Base-by-base conservation (phyloP, 495 filamentous ascomycete species). In the Hypoxylon crocopeplum region DNA sequence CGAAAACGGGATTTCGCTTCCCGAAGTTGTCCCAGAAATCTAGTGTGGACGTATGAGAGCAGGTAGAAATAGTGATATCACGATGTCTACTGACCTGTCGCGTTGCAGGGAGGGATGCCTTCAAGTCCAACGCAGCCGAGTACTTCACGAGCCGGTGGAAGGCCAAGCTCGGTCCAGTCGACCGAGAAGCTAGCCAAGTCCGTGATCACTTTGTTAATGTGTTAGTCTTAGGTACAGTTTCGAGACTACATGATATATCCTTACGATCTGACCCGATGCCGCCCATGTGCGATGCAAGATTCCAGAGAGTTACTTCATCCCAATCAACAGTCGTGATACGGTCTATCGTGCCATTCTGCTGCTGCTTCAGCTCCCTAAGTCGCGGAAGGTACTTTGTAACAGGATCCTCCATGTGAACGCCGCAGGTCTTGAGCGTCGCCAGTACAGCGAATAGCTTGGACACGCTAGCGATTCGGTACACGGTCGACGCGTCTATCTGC, bases 261-360 rank as follows among this genome's bases (percentile, higher is more conserved):
- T 56, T 41, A 62, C 51, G 11, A 27, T 62, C 59, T 20, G 51
- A 16, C 16, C 24, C 68, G 16, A 80, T 71, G 1, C 76, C 79
- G 17, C 77, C 51, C 42, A 75, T 60, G 36, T 82, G 79, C 33
- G 71, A 74, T 1, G 75, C 74, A 16, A 82, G 59, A 19, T 75
- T 68, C 11, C 74, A 69, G 12, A 83, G 51, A 0, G 79, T 83
- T 15, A 83, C 56, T n/a, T 82, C 74, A 3, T 78, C 67, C 82
- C 80, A 84, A 8, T 66, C 61, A 16, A 78, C 61, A 17, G 54
- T 56, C 16, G 69, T 54, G 12, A 71, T 64, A 4, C 38, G 25
- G 22, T 42, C 34, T 46, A 11, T 15, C 17, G 42, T 19, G 19
- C 37, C 19, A 27, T 30, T 39, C 39, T 62, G 33, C 42, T 47